phyloP scores from a whole-genome alignment of 1,284 basidiomycete genomes.

The Grifola frondosa region DNA sequence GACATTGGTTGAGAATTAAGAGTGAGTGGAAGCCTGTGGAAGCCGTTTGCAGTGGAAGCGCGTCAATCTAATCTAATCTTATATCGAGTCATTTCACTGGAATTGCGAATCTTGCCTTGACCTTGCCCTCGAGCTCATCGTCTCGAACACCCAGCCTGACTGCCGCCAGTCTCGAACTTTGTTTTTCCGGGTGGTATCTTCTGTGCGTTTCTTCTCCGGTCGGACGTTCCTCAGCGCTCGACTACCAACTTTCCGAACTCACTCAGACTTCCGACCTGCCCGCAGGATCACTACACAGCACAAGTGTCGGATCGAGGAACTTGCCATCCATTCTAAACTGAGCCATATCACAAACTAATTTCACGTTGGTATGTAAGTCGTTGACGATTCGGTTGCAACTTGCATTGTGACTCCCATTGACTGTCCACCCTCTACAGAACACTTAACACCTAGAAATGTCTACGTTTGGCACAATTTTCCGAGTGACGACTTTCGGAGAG shows the following conservation, averaged over 20 bases:
- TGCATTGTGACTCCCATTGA: not conserved
- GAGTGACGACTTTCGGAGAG: conserved; percentile 98
- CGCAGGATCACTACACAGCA: not conserved
- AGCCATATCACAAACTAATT: not conserved
- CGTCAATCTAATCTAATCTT: conserved; percentile 3
- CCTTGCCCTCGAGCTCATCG: not conserved
- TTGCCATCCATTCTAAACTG: not conserved
- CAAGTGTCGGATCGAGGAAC: not conserved
- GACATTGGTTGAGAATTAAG: no score
- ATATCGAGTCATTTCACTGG: not conserved
- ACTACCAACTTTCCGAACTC: no score
- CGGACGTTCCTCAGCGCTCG: no score
- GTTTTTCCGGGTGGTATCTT: no score
- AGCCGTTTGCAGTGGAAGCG: no score
- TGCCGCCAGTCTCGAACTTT: no score
- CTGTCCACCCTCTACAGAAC: not conserved
- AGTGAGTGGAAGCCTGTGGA: no score
- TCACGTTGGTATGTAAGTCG: not conserved
- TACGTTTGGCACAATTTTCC: conserved; percentile 87
- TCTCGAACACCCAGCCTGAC: no score
- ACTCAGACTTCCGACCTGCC: not conserved
- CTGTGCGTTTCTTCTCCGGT: no score
- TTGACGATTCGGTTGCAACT: conserved; percentile 4
- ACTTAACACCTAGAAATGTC: conserved; percentile 61
- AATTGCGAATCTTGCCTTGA: not conserved